These are phyloP conservation scores for Pichia sp. DNA, from an alignment of 1,139 yeast species.

Conservation along the genomic window DNA sequence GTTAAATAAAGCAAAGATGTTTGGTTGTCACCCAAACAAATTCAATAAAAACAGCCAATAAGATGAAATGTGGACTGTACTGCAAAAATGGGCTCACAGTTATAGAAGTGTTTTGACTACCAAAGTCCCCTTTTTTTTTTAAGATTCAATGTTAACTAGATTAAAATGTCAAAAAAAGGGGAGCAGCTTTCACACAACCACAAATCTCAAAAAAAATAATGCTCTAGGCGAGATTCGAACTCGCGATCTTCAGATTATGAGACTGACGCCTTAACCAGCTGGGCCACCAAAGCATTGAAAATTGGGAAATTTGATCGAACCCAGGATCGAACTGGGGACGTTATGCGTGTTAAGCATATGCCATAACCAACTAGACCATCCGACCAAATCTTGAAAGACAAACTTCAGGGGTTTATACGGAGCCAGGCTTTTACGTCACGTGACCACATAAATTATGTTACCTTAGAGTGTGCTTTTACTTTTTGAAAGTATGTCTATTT, in stretches of 20 bases:
- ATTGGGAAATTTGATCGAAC: constrained; percentile 67
- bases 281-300: constrained; percentile 19
- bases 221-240: constrained; percentile 23
- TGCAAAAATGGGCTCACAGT: no score
- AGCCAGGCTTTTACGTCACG: no score
- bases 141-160: no score
- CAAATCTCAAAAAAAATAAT: constrained; percentile 1
- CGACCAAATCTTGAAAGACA: constrained; percentile 19
- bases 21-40: background rate
- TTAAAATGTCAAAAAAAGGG: constrained; percentile 1
- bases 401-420: background rate
- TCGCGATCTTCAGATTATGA: constrained; percentile 23
- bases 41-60: background rate
- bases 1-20: background rate
- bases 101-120: no score
- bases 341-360: constrained; percentile 99
- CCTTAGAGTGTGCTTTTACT: no score
- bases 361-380: constrained; percentile 99
- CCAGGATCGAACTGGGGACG: constrained; percentile 99
- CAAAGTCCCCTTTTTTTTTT: background rate
- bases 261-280: constrained; percentile 23
- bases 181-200: background rate
- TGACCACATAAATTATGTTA: no score
- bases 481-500: no score
- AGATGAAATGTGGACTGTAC: no score